Conservation (phyloP, 352 stramenopile species). For the Halophytophthora polymorphica region DNA sequence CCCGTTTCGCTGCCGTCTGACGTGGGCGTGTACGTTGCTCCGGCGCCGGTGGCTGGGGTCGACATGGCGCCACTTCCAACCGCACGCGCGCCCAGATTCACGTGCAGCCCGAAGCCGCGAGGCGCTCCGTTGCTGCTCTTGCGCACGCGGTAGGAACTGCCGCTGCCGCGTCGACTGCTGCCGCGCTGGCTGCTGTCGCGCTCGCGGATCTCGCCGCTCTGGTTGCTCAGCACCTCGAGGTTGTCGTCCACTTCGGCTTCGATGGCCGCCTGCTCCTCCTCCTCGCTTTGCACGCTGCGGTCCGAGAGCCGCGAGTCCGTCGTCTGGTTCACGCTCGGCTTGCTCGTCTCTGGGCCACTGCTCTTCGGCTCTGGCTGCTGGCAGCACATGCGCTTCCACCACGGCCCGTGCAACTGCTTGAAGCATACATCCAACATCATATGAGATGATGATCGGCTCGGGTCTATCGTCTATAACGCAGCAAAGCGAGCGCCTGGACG, state of each 20-base stretch:
- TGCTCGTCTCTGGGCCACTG: conserved; percentile 19
- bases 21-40: conserved; percentile 28
- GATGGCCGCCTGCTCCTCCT: conserved; percentile 65
- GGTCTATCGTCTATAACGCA: conserved; percentile 23
- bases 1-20: conserved; percentile 36
- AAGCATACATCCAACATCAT: conserved; percentile 5
- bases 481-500: conserved; percentile 3
- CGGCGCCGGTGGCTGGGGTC: conserved; percentile 7
- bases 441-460: conserved; percentile 6
- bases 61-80: conserved; percentile 13
- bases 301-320: conserved; percentile 51
- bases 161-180: conserved; percentile 30
- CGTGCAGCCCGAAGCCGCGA: conserved; percentile 61
- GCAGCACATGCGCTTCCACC: conserved; percentile 31
- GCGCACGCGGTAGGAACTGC: conserved; percentile 18
- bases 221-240: conserved; percentile 72
- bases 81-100: conserved; percentile 39
- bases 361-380: conserved; percentile 11
- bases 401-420: conserved; percentile 24
- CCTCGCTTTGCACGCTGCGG: conserved; percentile 54
- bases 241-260: conserved; percentile 79
- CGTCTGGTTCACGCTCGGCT: conserved; percentile 47
- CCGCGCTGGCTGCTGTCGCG: conserved; percentile 34
- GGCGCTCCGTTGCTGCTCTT: conserved; percentile 28
- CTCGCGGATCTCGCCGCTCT: conserved; percentile 54